Base-by-base conservation (phyloP, 2,329 filamentous ascomycete species). In the Salinomyces thailandicus region DNA sequence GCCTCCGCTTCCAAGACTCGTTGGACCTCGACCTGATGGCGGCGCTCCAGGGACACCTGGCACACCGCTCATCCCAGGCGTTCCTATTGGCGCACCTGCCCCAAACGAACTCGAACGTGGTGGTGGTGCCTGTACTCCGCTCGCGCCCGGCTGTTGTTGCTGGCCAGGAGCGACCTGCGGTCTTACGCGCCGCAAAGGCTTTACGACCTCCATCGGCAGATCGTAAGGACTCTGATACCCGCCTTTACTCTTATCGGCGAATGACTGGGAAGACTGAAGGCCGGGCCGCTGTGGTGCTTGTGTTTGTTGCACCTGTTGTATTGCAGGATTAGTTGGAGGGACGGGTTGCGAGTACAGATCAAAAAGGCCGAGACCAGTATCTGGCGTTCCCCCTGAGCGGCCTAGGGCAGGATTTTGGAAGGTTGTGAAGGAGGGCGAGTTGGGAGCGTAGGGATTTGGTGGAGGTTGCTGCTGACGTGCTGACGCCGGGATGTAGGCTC, bases 141-240 rank as follows among this genome's bases (percentile, higher is more conserved):
- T n/a, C 3, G 9, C 22, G 22, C 22, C 22, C 9, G n/a, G 9
- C 22, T 26, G 22, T n/a, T 8, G 22, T 8, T n/a, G 9, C 22
- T 26, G 22, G 9, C 9, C 9, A 8, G 9, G 9, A 9, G 22
- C 9, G 4, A 49, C 60, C 49, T 37, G 47, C 49, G 22, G 62
- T 53, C 45, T 44, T 33, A 62, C 55, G 38, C 65, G 81, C 79
- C 58, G 77, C 69, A 52, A 81, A 17, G 69, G 77, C 48, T 81
- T 81, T 18, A 81, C 73, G 18, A 98, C 73, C 37, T 95, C 89
- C 62, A 91, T 84, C 3, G 91, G 91, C 14, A 98, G 69, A 62
- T 98, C 93, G 52, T 95, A 98, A 0, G 91, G 91, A 14, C 89
- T 96, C 33, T 81, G 73, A 57, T 98, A 98, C 5, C 89, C 87